These are phyloP conservation scores for Diplodia sapinea DNA, from an alignment of 2,329 filamentous ascomycete genomes.

Conservation along the genomic window DNA sequence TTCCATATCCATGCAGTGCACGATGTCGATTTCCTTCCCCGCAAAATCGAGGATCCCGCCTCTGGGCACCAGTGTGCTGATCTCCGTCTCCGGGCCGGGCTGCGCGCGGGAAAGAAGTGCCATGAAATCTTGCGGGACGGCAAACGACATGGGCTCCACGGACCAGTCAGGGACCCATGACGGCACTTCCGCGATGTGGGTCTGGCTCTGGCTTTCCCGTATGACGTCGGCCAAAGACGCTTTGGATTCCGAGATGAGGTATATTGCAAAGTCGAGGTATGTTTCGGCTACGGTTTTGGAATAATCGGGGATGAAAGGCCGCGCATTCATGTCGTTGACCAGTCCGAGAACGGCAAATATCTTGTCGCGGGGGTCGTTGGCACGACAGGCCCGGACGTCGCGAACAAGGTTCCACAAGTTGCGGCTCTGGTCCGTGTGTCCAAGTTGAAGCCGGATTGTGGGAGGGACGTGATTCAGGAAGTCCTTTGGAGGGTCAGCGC, in stretches of 20 bases:
- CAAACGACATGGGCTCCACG: background rate
- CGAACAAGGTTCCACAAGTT: background rate
- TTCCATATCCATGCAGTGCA: background rate
- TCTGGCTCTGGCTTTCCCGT: background rate
- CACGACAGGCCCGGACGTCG: background rate
- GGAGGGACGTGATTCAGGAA: background rate
- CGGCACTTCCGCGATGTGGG: background rate
- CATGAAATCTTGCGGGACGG: background rate
- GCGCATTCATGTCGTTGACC: background rate
- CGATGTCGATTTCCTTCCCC: background rate
- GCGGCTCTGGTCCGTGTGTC: background rate
- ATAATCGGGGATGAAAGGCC: background rate
- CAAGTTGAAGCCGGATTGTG: background rate
- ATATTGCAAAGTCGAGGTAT: background rate
- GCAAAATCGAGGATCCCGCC: background rate
- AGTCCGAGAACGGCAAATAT: conserved; percentile 1
- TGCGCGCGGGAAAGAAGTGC: background rate
- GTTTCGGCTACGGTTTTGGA: background rate
- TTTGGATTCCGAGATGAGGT: background rate
- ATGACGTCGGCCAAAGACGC: background rate
- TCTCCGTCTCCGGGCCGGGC: background rate
- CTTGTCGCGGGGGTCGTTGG: background rate
- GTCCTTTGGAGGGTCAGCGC: background rate
- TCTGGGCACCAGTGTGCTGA: background rate
- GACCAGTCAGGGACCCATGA: background rate